Base-by-base conservation (phyloP, 106 monocot species). In the Platanthera zijinensis region DNA sequence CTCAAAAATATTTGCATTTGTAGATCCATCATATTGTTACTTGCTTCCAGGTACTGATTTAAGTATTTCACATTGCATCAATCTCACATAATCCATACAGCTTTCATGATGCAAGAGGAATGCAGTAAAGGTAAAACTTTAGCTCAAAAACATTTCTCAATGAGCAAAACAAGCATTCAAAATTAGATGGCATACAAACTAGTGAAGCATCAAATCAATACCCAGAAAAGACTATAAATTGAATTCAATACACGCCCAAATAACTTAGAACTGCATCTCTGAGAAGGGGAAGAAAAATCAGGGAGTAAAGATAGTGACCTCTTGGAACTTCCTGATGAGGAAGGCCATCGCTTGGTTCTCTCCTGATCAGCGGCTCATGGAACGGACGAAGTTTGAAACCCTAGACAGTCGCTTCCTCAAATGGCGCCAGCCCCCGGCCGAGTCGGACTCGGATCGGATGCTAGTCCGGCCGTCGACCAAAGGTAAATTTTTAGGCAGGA, bases 281-380 rank as follows among this genome's bases (percentile, higher is more conserved):
- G 66, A 2, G 10, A 25, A 32, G 66, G 10, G 5, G 11, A 12
- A 50, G 12, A 25, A 72, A 3, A 15, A 51, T 8, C 21, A 72
- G 15, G 10, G 18, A 72, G 22, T n/a, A 48, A 69, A 45, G 47
- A 39, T 25, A 48, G 70, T 6, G 21, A 72, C 72, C 72, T 72
- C 72, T 10, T 72, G 49, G 22, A 72, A 72, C 46, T 72, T 72
- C 11, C 72, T 50, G 72, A 72, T 10, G 49, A 72, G 18, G 21
- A 72, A 51, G 22, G 72, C 49, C 72, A 72, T 72, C 21, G 15
- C 51, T 4, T 50, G 46, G 51, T 5, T 46, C 17, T 47, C 70
- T 70, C 6, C 17, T 17, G 48, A 5, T 67, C 70, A 17, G 70
- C 70, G n/a, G 48, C 48, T 6, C 3, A 39, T 67, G 32, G 10